A percentile compares a stretch with the other conserved stretches of the same genome.
phyloP scores from a whole-genome alignment of 176 grass and related monocot species.

The Zea luxurians region DNA sequence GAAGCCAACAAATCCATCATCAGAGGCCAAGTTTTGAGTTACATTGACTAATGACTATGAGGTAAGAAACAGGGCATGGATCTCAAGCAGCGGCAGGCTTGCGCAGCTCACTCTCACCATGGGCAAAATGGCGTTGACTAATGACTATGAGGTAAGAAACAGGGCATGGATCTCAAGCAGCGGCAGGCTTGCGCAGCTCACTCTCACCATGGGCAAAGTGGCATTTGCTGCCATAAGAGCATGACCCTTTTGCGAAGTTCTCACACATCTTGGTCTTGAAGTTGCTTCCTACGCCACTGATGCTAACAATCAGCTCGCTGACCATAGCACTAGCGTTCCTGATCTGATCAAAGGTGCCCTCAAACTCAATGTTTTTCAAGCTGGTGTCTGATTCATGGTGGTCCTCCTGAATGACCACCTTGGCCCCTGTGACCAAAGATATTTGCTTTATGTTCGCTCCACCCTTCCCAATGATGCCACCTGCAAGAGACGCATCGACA shows the following conservation, averaged over 20 bases:
- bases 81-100: conserved; percentile 40
- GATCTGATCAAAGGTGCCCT: conserved; percentile 90
- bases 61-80: conserved; percentile 20
- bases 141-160: conserved; percentile 8
- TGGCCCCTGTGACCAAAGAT: conserved; percentile 61
- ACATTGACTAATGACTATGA: conserved; percentile 16
- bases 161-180: conserved; percentile 34
- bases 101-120: conserved; percentile 63
- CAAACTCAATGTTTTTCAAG: conserved; percentile 87
- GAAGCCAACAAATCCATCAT: conserved; percentile 28
- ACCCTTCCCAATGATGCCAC: conserved; percentile 73
- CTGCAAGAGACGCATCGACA: conserved; percentile 65
- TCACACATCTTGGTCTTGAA: conserved; percentile 87
- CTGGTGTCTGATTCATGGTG: conserved; percentile 58
- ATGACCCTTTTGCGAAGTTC: conserved; percentile 64
- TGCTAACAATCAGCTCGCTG: conserved; percentile 68
- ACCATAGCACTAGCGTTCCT: conserved; percentile 75
- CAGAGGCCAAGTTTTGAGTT: neutral
- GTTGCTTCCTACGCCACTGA: conserved; percentile 52
- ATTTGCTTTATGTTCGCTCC: conserved; percentile 84
- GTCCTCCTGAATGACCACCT: conserved; percentile 61
- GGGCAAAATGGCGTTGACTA: conserved; percentile 83
- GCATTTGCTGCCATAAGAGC: conserved; percentile 72
- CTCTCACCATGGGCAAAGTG: conserved; percentile 72
- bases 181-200: conserved; percentile 57